Evolutionary conservation across 257 asterid genomes (phyloP).

Genomic region (Paraleonurus japonicus): DNA sequence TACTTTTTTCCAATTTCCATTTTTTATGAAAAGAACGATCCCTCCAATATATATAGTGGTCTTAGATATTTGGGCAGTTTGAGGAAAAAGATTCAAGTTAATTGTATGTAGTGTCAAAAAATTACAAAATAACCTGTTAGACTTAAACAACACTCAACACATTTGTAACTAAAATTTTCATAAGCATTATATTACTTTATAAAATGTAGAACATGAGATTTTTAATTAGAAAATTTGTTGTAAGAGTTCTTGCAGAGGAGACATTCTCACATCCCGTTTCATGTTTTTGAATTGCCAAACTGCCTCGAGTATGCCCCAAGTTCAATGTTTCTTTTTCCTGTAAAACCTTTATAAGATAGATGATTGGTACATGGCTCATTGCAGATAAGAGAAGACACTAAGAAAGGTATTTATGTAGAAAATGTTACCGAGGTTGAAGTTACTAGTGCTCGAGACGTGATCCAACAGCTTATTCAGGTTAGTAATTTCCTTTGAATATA

Average conservation of each 20-base stretch:
- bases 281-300: conserved; percentile 16
- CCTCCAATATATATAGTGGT: neutral
- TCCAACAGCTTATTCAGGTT: conserved; percentile 95
- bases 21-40: neutral
- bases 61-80: neutral
- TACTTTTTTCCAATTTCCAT: neutral
- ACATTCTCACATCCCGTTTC: neutral
- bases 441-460: conserved; percentile 86
- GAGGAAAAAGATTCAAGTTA: neutral
- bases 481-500: conserved; percentile 19
- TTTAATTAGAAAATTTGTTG: neutral
- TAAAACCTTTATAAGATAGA: neutral
- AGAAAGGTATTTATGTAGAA: conserved; percentile 94
- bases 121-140: neutral
- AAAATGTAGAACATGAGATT: neutral
- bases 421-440: conserved; percentile 90
- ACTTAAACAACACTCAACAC: neutral
- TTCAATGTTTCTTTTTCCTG: conserved; percentile 9
- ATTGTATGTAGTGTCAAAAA: neutral
- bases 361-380: conserved; percentile 23
- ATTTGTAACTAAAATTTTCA: neutral
- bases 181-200: neutral
- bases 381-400: conserved; percentile 90
- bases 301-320: conserved; percentile 9
- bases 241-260: neutral